These are phyloP conservation scores for Cladosporium cucumerinum DNA, from an alignment of 2,329 filamentous ascomycete species.

Conservation along the genomic window DNA sequence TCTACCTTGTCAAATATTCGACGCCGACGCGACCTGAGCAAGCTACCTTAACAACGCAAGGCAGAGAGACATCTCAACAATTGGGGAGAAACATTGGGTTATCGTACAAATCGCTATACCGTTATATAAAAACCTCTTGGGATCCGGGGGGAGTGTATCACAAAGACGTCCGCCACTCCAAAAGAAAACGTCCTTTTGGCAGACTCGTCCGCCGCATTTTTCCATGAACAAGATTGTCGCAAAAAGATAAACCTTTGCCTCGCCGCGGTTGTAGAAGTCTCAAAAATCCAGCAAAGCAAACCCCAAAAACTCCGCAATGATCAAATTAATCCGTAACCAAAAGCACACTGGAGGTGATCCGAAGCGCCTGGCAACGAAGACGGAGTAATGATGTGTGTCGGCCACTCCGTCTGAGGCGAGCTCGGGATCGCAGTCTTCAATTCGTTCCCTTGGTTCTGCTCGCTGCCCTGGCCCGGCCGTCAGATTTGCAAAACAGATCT, in stretches of 20 bases:
- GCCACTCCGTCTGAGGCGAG: neutral
- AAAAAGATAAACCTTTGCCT: neutral
- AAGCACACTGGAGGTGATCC: neutral
- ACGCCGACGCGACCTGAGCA: neutral
- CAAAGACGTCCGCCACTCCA: neutral
- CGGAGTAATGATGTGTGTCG: neutral
- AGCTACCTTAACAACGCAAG: neutral
- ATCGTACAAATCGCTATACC: constrained; percentile 17
- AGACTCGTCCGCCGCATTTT: neutral
- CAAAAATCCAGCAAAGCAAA: neutral
- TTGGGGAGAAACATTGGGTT: neutral
- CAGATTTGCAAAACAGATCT: neutral
- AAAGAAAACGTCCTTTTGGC: neutral
- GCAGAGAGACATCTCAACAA: neutral
- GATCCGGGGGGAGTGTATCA: constrained; percentile 1
- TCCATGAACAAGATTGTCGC: neutral
- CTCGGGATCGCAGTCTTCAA: neutral
- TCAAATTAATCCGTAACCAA: neutral
- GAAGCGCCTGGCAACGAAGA: neutral
- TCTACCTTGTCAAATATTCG: too few species aligned
- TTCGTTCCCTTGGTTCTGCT: neutral
- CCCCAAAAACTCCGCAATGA: neutral
- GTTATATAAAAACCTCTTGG: constrained; percentile 11
- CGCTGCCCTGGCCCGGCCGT: neutral
- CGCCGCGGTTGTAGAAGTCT: neutral